These are phyloP conservation scores for Cutaneotrichosporon cavernicola DNA, from an alignment of 1,284 basidiomycete genomes.

Conservation along the genomic window DNA sequence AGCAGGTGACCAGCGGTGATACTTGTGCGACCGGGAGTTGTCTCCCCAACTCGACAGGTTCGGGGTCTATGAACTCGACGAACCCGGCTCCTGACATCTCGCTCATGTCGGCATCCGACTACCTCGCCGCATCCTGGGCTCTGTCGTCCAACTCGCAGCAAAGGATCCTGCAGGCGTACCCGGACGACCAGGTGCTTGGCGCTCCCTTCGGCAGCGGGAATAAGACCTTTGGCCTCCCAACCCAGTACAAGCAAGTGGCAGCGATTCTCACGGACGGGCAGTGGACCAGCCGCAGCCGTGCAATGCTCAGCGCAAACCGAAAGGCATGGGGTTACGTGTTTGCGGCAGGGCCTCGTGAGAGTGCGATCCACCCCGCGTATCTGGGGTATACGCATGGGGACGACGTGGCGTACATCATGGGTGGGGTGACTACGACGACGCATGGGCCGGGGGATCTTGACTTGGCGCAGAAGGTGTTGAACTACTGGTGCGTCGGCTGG, in stretches of 20 bases:
- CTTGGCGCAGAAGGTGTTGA: slow-evolving; percentile 33
- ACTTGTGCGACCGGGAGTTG: too few species aligned
- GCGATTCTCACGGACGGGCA: slow-evolving; percentile 36
- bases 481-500: slow-evolving; percentile 47
- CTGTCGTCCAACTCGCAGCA: slow-evolving; percentile 24
- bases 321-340: slow-evolving; percentile 39
- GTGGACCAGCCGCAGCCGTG: slow-evolving; percentile 37
- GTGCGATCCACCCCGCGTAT: background rate
- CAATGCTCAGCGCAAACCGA: slow-evolving; percentile 33
- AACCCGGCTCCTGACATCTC: slow-evolving; percentile 15
- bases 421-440: slow-evolving; percentile 15
- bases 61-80: slow-evolving; percentile 25
- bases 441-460: slow-evolving; percentile 29
- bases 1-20: background rate
- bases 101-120: slow-evolving; percentile 21
- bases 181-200: background rate
- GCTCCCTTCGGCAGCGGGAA: slow-evolving; percentile 46
- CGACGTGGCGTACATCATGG: slow-evolving; percentile 38
- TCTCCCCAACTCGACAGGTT: background rate
- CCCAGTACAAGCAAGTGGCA: slow-evolving; percentile 35
- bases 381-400: slow-evolving; percentile 24
- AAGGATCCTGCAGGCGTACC: background rate
- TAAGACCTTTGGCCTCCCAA: slow-evolving; percentile 39
- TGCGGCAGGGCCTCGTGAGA: background rate
- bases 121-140: slow-evolving; percentile 26